Evolutionary conservation across 2,329 filamentous ascomycete species (phyloP).

Genomic region (Penicillium corylophilum): DNA sequence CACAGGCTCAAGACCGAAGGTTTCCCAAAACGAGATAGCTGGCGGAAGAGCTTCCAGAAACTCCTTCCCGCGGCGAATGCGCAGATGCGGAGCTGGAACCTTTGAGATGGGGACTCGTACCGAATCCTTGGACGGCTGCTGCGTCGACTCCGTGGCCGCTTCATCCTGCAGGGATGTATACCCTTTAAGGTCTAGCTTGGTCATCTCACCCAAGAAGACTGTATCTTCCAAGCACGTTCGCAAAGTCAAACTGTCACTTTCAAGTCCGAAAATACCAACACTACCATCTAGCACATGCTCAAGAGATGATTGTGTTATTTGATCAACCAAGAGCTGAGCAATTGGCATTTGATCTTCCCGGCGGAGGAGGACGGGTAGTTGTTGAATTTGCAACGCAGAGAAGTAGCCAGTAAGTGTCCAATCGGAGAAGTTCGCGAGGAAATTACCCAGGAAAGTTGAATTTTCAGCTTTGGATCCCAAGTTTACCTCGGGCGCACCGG

Average conservation of each 20-base stretch:
- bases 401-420: constrained; percentile 43
- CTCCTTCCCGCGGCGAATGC: constrained; percentile 54
- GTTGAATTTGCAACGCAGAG: constrained; percentile 32
- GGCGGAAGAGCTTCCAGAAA: constrained; percentile 57
- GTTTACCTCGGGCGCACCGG: constrained; percentile 19
- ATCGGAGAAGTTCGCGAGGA: constrained; percentile 41
- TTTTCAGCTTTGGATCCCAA: constrained; percentile 28
- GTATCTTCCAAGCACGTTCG: constrained; percentile 30
- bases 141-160: constrained; percentile 17
- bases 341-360: constrained; percentile 40
- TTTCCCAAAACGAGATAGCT: constrained; percentile 61
- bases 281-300: constrained; percentile 33
- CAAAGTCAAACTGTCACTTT: constrained; percentile 25
- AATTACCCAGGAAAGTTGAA: constrained; percentile 37
- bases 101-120: constrained; percentile 39
- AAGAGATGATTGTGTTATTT: constrained; percentile 47
- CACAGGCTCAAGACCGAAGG: constrained; percentile 57
- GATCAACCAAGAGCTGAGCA: constrained; percentile 44
- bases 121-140: constrained; percentile 27
- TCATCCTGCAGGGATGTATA: constrained; percentile 37
- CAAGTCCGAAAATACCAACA: constrained; percentile 29
- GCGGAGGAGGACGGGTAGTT: constrained; percentile 33
- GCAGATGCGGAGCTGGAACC: constrained; percentile 54
- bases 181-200: constrained; percentile 37
- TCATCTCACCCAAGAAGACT: constrained; percentile 28